A percentile compares a stretch with the other conserved stretches of the same genome.
phyloP scores from a whole-genome alignment of 2,329 filamentous ascomycete genomes.

The Ceratocystis variospora region DNA sequence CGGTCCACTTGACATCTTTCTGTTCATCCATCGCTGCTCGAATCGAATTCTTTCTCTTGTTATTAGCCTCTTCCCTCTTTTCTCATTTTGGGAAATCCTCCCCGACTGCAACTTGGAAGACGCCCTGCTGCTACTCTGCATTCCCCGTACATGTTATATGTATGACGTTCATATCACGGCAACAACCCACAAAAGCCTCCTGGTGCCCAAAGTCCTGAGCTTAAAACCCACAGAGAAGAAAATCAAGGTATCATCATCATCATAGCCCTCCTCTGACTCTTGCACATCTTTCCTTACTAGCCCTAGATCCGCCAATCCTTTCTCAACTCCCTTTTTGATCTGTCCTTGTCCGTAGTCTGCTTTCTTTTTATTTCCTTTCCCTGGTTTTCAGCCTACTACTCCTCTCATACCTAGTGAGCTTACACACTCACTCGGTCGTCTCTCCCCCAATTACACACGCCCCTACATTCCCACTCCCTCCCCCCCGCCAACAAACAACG shows the following conservation, averaged over 20 bases:
- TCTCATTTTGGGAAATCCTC: neutral
- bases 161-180: conserved; percentile 4
- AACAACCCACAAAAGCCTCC: neutral
- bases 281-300: conserved; percentile 1
- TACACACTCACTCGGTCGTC: conserved; percentile 5
- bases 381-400: conserved; percentile 2
- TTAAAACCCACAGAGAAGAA: neutral
- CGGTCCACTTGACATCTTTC: neutral
- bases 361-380: neutral
- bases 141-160: neutral
- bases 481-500: conserved; percentile 11
- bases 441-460: conserved; percentile 1
- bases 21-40: neutral
- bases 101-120: neutral
- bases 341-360: neutral
- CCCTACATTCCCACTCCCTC: neutral
- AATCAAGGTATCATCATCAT: neutral
- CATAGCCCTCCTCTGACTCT: neutral
- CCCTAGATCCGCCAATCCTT: neutral
- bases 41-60: neutral
- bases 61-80: conserved; percentile 8
- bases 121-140: neutral
- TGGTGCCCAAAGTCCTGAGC: neutral
- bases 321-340: conserved; percentile 3
- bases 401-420: neutral